phyloP scores from a whole-genome alignment of 2,329 filamentous ascomycete genomes.

The Paraphoma sp. region DNA sequence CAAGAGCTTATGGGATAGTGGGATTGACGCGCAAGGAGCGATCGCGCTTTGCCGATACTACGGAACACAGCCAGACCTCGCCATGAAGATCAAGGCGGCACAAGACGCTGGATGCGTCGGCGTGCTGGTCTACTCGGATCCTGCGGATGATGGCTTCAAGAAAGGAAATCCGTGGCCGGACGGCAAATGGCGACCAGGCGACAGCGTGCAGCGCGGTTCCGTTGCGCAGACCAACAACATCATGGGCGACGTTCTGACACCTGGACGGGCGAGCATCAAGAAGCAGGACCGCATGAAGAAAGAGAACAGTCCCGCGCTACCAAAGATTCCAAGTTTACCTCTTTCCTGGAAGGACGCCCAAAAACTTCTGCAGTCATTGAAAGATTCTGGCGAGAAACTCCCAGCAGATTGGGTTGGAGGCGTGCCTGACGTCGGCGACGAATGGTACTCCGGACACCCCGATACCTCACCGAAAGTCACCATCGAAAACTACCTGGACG shows the following conservation, averaged over 20 bases:
- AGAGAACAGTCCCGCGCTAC: slow-evolving; percentile 74
- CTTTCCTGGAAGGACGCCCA: slow-evolving; percentile 90
- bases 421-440: slow-evolving; percentile 70
- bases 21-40: slow-evolving; percentile 76
- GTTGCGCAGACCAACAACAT: slow-evolving; percentile 85
- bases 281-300: slow-evolving; percentile 70
- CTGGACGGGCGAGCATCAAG: slow-evolving; percentile 78
- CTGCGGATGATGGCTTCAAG: slow-evolving; percentile 80
- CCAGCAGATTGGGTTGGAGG: slow-evolving; percentile 77
- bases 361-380: slow-evolving; percentile 74
- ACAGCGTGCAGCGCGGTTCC: slow-evolving; percentile 81
- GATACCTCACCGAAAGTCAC: slow-evolving; percentile 75
- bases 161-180: slow-evolving; percentile 76
- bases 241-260: slow-evolving; percentile 89
- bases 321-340: slow-evolving; percentile 87
- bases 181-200: slow-evolving; percentile 79
- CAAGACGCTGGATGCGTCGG: slow-evolving; percentile 85
- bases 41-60: slow-evolving; percentile 85
- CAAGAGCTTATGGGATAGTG: slow-evolving; percentile 70
- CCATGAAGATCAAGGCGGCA: slow-evolving; percentile 87
- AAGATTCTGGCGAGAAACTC: slow-evolving; percentile 74
- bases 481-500: slow-evolving; percentile 86
- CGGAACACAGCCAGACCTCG: slow-evolving; percentile 74
- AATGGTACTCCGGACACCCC: slow-evolving; percentile 85
- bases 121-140: slow-evolving; percentile 92